Evolutionary conservation across 805 yeast species (phyloP), one percentile per base, ranked within the genome.

Genomic region (Cyberlindnera misumaiensis): DNA sequence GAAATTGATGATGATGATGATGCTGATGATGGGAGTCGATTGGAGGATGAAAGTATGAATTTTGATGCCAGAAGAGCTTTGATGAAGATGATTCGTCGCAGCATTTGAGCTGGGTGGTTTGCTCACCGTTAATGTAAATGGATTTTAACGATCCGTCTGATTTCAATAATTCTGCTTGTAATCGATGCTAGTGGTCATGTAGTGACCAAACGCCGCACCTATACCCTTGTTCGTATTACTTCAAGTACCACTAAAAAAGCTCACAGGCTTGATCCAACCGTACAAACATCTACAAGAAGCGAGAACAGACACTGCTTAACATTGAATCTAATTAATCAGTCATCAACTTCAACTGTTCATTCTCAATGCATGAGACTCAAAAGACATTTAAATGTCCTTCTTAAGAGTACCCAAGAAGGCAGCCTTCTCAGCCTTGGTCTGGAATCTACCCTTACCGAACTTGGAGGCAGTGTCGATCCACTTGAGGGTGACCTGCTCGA

Each of bases 381-480:
- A 32, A 47, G 30, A 20, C 36, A 55, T 40, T 66, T 79, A 75
- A 68, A 86, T 80, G 73, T 89, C 97, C 83, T 86, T 89, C 95
- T 93, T 93, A 71, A 93, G 83, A 67, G 98, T 90, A 79, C 99
- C 99, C 79, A 89, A 64, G 90, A 93, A 93, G 68, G 98, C 95
- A 68, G 83, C 88, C 89, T 94, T 94, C 82, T 93, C 99, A 72
- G 97, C 97, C 64, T 97, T 95, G 66, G 99, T 93, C 80, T 93
- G 99, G 97, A 93, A 93, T 83, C 98, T 93, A 81, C 98, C 98
- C 87, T 93, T 94, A 84, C 99, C 99, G 89, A 93, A 93, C 77
- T 90, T 89, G 66, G 98, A 93, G 68, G 99, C 96, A 63, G 99
- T 93, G 73, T 93, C 99, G 70, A 93, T 93, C 98, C 97, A 93